Conservation (phyloP, 345 rosid species). For the Populus ilicifolia region DNA sequence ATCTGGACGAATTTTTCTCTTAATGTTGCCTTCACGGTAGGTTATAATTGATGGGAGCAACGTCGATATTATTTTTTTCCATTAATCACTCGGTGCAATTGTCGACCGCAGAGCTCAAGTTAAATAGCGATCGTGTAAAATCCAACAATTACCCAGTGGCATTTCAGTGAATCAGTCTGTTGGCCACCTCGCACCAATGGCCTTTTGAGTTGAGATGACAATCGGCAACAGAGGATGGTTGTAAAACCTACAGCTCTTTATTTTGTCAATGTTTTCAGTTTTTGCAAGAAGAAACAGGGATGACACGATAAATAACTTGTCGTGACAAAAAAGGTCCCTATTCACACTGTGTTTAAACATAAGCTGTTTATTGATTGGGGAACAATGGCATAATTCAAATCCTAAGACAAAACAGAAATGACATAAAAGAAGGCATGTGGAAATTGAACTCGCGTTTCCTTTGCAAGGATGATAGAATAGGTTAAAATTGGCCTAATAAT, state of each 20-base stretch:
- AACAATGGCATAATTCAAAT: neutral
- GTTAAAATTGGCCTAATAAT: neutral
- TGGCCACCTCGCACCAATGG: neutral
- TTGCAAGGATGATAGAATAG: neutral
- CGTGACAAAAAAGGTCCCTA: too few relatives aligned
- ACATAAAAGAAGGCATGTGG: neutral
- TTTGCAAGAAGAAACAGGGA: neutral
- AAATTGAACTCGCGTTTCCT: neutral
- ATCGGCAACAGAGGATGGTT: neutral
- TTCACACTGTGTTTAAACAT: neutral
- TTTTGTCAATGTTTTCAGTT: neutral
- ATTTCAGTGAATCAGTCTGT: neutral
- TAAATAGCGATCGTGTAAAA: too few relatives aligned
- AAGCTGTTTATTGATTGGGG: neutral
- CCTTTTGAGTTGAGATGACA: neutral
- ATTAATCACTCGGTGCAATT: too few relatives aligned
- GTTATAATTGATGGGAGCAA: neutral
- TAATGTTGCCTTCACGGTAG: neutral
- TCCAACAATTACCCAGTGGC: too few relatives aligned
- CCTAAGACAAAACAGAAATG: neutral
- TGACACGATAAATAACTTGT: neutral
- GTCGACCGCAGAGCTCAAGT: too few relatives aligned
- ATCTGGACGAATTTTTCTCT: neutral
- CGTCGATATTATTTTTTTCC: neutral
- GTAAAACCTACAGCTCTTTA: neutral